Base-by-base conservation (phyloP, 352 stramenopile genomes). In the Globisporangium cederbergense region DNA sequence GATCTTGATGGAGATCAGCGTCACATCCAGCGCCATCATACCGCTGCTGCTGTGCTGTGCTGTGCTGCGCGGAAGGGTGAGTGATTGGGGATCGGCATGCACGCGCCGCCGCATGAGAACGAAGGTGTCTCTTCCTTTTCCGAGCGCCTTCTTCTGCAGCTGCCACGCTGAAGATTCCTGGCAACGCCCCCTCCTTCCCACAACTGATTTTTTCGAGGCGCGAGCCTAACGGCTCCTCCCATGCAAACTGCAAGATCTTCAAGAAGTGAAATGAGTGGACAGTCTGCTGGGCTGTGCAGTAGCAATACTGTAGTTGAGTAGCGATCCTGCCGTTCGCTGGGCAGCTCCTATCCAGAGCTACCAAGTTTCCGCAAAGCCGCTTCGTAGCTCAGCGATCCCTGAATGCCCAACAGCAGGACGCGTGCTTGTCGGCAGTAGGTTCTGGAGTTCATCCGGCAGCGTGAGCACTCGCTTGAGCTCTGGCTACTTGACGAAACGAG, bases 1-100 rank as follows among this genome's bases (percentile, higher is more conserved):
- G 58, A 63, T 56, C 43, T 63, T 56, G 45, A 63, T 63, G 10
- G 58, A 20, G n/a, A 63, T 16, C 30, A 55, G 45, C 18, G 58
- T 38, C 45, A 45, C n/a, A 32, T 63, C 58, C 5, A 63, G 32
- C 6, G 45, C 43, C 6, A 45, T 11, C 9, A 30, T 18, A 16
- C n/a, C 52, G 5, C 32, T 45, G 18, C 1, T 14, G 34, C 52
- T 30, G 32, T 52, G 22, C 22, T 30, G 32, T 52, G 22, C 22
- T 55, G 49, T 42, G 10, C 36, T 47, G 42, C 20, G 38, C 32
- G 13, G 38, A 43, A 43, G 10, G 38, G 13, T 1, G 13, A 20
- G 42, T 20, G 42, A 47, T 16, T 47, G 42, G 16, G 16, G 42
- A 9, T 13, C 14, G 32, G 32, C 42, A 28, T 28, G 25, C 25